A percentile compares a stretch with the other conserved stretches of the same genome.
Conservation (phyloP, 257 asterid species). For the Jacaranda mimosifolia region DNA sequence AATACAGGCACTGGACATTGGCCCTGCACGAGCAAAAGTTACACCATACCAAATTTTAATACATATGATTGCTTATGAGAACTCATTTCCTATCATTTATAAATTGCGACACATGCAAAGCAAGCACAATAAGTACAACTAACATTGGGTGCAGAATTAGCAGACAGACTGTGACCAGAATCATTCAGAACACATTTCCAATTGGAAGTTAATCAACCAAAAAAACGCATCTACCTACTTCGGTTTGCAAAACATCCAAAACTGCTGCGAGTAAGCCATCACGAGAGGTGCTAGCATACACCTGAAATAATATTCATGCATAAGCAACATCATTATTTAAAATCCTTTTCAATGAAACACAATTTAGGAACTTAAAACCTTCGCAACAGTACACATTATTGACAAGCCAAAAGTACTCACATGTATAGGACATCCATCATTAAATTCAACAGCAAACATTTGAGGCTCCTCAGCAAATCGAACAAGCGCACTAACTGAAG, state of each 20-base stretch:
- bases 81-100: background rate
- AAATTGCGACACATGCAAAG: background rate
- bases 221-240: conserved; percentile 73
- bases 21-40: conserved; percentile 67
- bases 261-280: conserved; percentile 98
- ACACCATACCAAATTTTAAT: conserved; percentile 37
- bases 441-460: conserved; percentile 97
- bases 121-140: background rate
- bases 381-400: conserved; percentile 31
- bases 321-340: conserved; percentile 25
- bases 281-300: conserved; percentile 98
- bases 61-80: conserved; percentile 19
- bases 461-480: conserved; percentile 99
- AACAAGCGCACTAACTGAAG: conserved; percentile 95
- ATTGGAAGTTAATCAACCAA: conserved; percentile 40
- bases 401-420: conserved; percentile 58
- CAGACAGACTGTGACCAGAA: conserved; percentile 24
- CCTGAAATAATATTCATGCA: conserved; percentile 63
- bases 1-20: conserved; percentile 89
- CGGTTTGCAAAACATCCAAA: conserved; percentile 91
- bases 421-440: conserved; percentile 96
- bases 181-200: conserved; percentile 29
- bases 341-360: conserved; percentile 12
- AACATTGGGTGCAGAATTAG: conserved; percentile 6
- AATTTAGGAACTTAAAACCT: conserved; percentile 27